Evolutionary conservation across 1,284 basidiomycete genomes (phyloP), one percentile per base, ranked within the genome.

Genomic region (Spongispora temasekensis): DNA sequence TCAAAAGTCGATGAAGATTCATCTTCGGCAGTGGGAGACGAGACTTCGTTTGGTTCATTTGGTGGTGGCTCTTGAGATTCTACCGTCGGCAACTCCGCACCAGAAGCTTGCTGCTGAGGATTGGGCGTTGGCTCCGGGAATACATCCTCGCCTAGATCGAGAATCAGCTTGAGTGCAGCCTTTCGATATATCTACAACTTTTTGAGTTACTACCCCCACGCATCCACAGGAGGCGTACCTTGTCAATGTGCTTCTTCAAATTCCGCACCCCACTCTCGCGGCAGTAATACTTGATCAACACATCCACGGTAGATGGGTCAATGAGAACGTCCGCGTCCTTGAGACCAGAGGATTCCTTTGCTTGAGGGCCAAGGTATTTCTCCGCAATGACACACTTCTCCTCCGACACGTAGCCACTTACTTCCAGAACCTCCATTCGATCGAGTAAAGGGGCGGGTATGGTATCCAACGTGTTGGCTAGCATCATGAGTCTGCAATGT

Each of bases 341-440:
- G 44, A 99, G 81, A 25, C 97, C 97, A 17, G 90, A 89, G 4
- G 92, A 87, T 68, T 96, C 94, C 81, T 92, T 96, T 13, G 96
- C 97, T 77, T 98, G 95, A 31, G 97, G 97, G 4, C 89, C 92
- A 4, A 99, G 86, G 76, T 98, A 99, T 70, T 87, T 86, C 37
- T 90, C 87, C 2, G 97, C 97, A 66, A 99, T 99, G 63, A 91
- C 89, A 23, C 89, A 82, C 81, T 99, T 99, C 79, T 99, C 96
- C 70, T 98, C 97, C 0, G 94, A 91, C 25, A 98, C 97, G 75
- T 99, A 99, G 19, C 95, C 95, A 62, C 89, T 91, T 30, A 99
- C 95, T 79, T 98, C 95, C 58, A 99, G 87, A 2, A 99, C 95
- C 75, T 99, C 97, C 94, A 96, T 95, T 61, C 96, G 90, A 76